Conservation (phyloP, 805 yeast genomes). For the Yarrowia sp. region DNA sequence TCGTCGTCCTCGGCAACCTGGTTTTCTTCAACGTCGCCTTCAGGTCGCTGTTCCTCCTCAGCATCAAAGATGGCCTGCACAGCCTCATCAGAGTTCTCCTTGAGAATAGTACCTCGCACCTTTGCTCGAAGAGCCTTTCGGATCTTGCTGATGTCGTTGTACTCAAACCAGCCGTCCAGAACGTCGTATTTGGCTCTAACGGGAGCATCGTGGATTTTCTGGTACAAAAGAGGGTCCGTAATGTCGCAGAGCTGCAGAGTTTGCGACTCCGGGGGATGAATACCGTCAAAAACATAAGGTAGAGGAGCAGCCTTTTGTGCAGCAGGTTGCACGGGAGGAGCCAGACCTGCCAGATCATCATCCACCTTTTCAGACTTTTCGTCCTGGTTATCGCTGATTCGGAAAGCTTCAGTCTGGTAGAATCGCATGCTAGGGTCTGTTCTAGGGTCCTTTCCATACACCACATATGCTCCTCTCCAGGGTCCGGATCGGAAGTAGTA, state of each 20-base stretch:
- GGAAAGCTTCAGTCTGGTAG: conserved; percentile 87
- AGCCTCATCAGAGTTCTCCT: conserved; percentile 21
- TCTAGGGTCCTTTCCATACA: conserved; percentile 80
- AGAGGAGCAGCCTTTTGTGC: conserved; percentile 43
- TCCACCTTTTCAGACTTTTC: conserved; percentile 45
- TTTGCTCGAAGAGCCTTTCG: conserved; percentile 77
- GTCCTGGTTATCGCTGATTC: conserved; percentile 53
- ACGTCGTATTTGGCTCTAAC: conserved; percentile 58
- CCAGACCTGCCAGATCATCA: conserved; percentile 42
- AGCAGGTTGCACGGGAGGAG: conserved; percentile 47
- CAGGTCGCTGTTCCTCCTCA: conserved; percentile 47
- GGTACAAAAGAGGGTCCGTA: conserved; percentile 64
- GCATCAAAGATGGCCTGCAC: conserved; percentile 39
- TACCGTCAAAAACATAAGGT: conserved; percentile 74
- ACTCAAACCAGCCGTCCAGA: conserved; percentile 82
- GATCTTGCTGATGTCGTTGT: conserved; percentile 65
- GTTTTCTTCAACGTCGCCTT: conserved; percentile 40
- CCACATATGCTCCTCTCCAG: conserved; percentile 87
- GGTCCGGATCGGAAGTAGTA: conserved; percentile 89
- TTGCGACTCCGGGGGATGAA: conserved; percentile 68
- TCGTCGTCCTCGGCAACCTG: conserved; percentile 25
- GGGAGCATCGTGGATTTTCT: conserved; percentile 53
- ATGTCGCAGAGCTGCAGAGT: conserved; percentile 83
- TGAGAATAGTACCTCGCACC: conserved; percentile 19
- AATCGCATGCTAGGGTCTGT: conserved; percentile 59